These are phyloP conservation scores for Paramecium sexaurelia DNA, from an alignment of 73 alveolate species.

Conservation along the genomic window DNA sequence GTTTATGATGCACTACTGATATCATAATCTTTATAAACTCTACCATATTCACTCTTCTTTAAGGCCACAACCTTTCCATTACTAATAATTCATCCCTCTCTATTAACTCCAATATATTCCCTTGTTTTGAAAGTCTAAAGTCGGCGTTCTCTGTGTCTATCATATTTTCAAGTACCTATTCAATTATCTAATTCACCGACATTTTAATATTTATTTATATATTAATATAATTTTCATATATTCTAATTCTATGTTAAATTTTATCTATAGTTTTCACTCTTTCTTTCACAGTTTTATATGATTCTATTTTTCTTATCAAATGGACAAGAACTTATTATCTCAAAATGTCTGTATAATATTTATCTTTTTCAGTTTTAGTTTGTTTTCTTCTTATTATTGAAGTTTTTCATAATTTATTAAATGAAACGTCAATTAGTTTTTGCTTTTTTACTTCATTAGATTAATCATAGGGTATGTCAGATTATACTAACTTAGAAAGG, in stretches of 20 bases:
- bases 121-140: background rate
- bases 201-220: background rate
- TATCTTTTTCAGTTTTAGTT: no score
- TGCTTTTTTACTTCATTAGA: no score
- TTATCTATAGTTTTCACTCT: no score
- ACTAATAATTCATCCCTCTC: conserved; percentile 48
- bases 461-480: no score
- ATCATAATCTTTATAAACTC: conserved; percentile 54
- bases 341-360: no score
- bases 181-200: conserved; percentile 33
- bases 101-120: conserved; percentile 17
- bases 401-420: no score
- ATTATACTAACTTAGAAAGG: no score
- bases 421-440: no score
- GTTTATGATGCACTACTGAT: conserved; percentile 63
- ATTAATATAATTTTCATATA: background rate
- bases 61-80: conserved; percentile 45
- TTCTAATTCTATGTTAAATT: background rate
- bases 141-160: background rate
- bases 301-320: no score
- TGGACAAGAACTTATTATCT: no score
- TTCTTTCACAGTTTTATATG: no score
- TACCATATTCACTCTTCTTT: conserved; percentile 47
- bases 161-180: conserved; percentile 33
- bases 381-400: no score